A percentile compares a stretch with the other conserved stretches of the same genome.
Evolutionary conservation across 2,329 filamentous ascomycete genomes (phyloP).

Genomic region (Meredithiella fracta): DNA sequence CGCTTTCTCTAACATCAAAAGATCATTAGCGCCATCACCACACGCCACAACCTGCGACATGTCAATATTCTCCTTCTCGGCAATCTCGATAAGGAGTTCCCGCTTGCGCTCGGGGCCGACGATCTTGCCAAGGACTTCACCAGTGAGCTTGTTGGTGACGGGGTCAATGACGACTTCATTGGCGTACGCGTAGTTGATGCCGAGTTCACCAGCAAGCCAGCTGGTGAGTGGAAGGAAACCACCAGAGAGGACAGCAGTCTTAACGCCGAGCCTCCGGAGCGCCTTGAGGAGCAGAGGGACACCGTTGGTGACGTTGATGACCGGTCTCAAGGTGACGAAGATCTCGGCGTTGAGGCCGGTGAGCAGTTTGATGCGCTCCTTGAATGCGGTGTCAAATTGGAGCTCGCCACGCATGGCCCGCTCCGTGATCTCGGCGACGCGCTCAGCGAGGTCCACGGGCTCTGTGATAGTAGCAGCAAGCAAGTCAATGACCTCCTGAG

Average conservation of each 20-base stretch:
- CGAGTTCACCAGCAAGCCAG: constrained; percentile 68
- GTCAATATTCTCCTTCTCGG: constrained; percentile 46
- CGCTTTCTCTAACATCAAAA: constrained; percentile 62
- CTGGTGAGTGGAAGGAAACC: constrained; percentile 79
- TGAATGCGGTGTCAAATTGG: constrained; percentile 73
- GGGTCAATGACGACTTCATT: constrained; percentile 61
- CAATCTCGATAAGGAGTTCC: constrained; percentile 54
- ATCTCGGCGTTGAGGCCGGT: constrained; percentile 64
- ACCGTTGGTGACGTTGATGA: constrained; percentile 68
- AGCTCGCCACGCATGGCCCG: constrained; percentile 93
- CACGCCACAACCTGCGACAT: constrained; percentile 55
- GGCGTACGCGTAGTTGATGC: constrained; percentile 74
- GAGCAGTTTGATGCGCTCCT: constrained; percentile 63
- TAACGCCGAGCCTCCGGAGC: constrained; percentile 63
- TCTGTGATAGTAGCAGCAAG: constrained; percentile 63
- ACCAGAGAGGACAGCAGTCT: constrained; percentile 79
- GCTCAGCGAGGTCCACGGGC: constrained; percentile 53
- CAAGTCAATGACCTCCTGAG: constrained; percentile 94
- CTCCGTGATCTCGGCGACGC: constrained; percentile 77
- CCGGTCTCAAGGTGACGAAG: constrained; percentile 58
- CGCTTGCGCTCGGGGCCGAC: constrained; percentile 63
- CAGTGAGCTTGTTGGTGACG: constrained; percentile 42
- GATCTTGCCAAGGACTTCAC: constrained; percentile 54
- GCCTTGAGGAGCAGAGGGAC: constrained; percentile 57
- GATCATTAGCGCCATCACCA: constrained; percentile 69